These are phyloP conservation scores for Thielaviopsis cerberus DNA, from an alignment of 2,329 filamentous ascomycete species.

Conservation along the genomic window DNA sequence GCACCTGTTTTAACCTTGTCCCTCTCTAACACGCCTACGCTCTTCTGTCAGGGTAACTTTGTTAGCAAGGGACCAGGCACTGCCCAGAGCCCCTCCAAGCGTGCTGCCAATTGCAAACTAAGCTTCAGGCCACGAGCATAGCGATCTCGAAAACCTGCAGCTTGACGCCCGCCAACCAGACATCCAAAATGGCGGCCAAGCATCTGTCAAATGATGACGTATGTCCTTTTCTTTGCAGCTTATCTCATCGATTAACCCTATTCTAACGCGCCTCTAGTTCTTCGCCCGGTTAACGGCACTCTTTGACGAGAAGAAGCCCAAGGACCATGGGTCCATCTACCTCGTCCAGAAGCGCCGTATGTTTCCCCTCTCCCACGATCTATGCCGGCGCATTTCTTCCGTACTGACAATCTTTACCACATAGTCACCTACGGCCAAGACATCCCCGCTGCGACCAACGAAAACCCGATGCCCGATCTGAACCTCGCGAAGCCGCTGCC, in stretches of 20 bases:
- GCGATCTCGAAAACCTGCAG: not conserved
- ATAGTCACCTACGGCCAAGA: conserved; percentile 28
- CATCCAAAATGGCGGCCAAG: conserved; percentile 3
- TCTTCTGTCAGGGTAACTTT: not conserved
- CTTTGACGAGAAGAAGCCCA: conserved; percentile 46
- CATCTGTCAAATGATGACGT: conserved; percentile 46
- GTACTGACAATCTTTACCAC: not conserved
- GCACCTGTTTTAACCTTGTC: not conserved
- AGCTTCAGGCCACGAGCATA: not conserved
- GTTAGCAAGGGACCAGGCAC: not conserved
- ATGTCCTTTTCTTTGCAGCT: conserved; percentile 8
- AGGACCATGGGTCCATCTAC: conserved; percentile 55
- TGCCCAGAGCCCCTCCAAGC: not conserved
- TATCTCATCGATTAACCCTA: not conserved
- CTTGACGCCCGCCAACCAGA: not conserved
- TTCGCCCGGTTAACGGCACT: conserved; percentile 26
- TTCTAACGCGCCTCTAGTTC: conserved; percentile 1
- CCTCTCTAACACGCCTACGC: not conserved
- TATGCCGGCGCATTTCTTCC: not conserved
- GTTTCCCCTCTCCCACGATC: conserved; percentile 15
- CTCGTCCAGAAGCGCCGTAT: conserved; percentile 60
- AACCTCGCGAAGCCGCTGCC: conserved; percentile 42
- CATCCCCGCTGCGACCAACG: conserved; percentile 24
- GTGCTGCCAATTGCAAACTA: not conserved
- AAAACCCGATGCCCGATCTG: conserved; percentile 41